Base-by-base conservation (phyloP, 352 stramenopile species). In the Globisporangium middletonii region DNA sequence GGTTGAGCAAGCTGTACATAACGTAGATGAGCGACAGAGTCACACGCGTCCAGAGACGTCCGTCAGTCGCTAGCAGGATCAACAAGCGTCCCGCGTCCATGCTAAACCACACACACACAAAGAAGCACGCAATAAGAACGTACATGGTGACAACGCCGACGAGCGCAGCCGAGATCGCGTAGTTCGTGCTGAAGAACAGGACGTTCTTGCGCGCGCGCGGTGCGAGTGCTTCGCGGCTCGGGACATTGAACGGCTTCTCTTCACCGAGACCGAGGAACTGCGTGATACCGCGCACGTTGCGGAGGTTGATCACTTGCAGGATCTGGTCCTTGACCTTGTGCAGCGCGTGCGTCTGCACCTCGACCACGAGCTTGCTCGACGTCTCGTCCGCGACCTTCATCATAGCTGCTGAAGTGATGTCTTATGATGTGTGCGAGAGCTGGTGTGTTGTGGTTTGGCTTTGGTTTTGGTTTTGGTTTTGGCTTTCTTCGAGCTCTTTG, bases 141-240 rank as follows among this genome's bases (percentile, higher is more conserved):
- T 72, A 94, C 83, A 94, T 94, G n/a, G 81, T 89, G 28, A 94
- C 72, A 41, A 92, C 83, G 41, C 75, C 83, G 4, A 92, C 82
- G 35, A 90, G 69, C 4, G 79, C 75, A 9, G 80, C 82, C 6
- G 77, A 88, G 62, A 90, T 82, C 19, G 77, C 79, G 60, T 94
- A 94, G 68, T 94, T 94, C 43, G 84, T 86, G 57, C 80, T 81
- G 55, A 92, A 94, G 69, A 83, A 94, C 57, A 89, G 53, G 49
- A 83, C 72, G 57, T 94, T 94, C 69, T 90, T 91, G 57, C 82
- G 77, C 45, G 79, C 71, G 18, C 84, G 79, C 18, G 74, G 66
- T 18, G 79, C 72, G 37, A 88, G 57, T n/a, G 75, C 69, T 9
- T 91, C 79, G 27, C 82, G 76, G 42, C 59, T 71, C 27, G 84